Evolutionary conservation across 2,329 filamentous ascomycete species (phyloP), one percentile per base, ranked within the genome.

Genomic region (Magnaporthiopsis rhizophila): DNA sequence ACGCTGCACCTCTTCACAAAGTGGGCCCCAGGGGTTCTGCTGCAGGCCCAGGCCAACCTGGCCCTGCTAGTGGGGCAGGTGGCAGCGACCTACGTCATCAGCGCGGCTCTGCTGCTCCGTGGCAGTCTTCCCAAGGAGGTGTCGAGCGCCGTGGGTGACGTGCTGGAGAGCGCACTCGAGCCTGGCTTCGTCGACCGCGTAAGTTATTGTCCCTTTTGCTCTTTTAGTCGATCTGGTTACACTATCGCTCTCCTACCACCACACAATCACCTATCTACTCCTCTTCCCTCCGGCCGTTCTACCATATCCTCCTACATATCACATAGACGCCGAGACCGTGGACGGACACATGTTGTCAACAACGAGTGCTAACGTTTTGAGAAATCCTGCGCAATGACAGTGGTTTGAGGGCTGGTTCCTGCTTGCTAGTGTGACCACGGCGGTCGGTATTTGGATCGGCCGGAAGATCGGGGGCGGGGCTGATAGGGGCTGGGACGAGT

Each of bases 341-440:
- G 18, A 21, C 45, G 3, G 45, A 53, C 18, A 3, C 45, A n/a
- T n/a, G 18, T 21, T n/a, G 8, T n/a, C 11, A 5, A n/a, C 9
- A 53, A n/a, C 45, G 45, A 53, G 21, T 53, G 21, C 45, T 53
- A n/a, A 53, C 45, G 6, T n/a, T n/a, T 21, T 5, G 38, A 21
- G 21, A 15, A 9, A 21, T 12, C 3, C 38, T 21, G 15, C 18
- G 21, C 24, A 58, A 30, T 18, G 32, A 62, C 38, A 62, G 36
- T 96, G 92, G 92, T 96, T 96, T 69, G 92, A 96, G 74, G 87
- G 86, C 9, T 94, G 91, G 88, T 96, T 96, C 74, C 75, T 96
- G 64, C 73, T 87, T 3, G 88, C 89, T 6, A 89, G 87, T 67
- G 77, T 80, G 0, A 71, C 83, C 15, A 95, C 91, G 1, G 86